These are phyloP conservation scores for Nemania serpens DNA, from an alignment of 2,329 filamentous ascomycete genomes.

Conservation along the genomic window DNA sequence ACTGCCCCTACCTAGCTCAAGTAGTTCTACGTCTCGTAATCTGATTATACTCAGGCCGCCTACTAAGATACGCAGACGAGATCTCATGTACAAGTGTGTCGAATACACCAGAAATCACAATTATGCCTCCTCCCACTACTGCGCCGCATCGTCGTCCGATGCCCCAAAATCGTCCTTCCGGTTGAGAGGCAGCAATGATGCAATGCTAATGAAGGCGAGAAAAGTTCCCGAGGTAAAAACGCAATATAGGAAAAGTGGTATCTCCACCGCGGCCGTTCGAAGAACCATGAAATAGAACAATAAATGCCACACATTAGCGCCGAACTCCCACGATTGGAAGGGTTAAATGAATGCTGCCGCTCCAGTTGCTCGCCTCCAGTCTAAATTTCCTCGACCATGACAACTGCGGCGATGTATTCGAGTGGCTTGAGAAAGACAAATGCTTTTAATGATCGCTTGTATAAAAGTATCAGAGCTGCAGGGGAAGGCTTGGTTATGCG, in stretches of 20 bases:
- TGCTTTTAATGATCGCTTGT: background rate
- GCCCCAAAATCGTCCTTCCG: constrained; percentile 9
- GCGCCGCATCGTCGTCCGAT: background rate
- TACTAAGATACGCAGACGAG: constrained; percentile 13
- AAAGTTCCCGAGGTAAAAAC: background rate
- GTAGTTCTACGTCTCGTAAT: background rate
- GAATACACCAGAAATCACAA: constrained; percentile 16
- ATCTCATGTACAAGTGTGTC: constrained; percentile 22
- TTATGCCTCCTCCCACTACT: constrained; percentile 13
- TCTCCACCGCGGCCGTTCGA: constrained; percentile 36
- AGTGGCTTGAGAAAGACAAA: constrained; percentile 1
- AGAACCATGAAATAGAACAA: constrained; percentile 9
- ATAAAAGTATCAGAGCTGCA: background rate
- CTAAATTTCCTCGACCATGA: background rate
- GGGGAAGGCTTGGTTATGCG: background rate
- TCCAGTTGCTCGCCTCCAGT: constrained; percentile 16
- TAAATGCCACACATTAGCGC: constrained; percentile 13
- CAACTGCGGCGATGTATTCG: background rate
- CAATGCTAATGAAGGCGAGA: constrained; percentile 13
- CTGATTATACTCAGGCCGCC: constrained; percentile 17
- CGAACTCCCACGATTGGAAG: constrained; percentile 1
- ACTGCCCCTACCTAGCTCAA: constrained; percentile 7
- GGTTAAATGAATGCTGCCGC: constrained; percentile 29
- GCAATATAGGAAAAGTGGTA: constrained; percentile 32
- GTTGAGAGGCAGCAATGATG: constrained; percentile 12